Evolutionary conservation across 768 basidiomycete species (phyloP).

Genomic region (Mycena albidolilacea): DNA sequence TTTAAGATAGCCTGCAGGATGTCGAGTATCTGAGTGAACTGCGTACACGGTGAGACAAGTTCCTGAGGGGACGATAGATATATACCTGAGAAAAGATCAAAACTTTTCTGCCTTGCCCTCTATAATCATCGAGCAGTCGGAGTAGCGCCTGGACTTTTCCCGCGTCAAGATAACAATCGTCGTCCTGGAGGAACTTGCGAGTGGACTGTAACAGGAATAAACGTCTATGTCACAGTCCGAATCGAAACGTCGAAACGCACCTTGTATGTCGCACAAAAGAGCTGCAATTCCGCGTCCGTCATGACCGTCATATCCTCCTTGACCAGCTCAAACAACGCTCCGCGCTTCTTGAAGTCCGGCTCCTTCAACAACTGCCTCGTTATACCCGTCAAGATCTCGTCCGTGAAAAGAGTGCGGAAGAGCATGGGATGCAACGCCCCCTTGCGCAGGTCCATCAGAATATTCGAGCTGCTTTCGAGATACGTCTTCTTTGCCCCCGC

Average conservation of each 20-base stretch:
- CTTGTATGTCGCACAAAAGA: conserved; percentile 90
- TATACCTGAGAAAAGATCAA: conserved; percentile 95
- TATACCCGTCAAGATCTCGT: conserved; percentile 80
- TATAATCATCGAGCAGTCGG: conserved; percentile 78
- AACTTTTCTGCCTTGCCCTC: conserved; percentile 80
- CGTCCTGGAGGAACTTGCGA: conserved; percentile 80
- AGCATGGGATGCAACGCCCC: conserved; percentile 97
- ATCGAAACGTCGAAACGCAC: conserved; percentile 57
- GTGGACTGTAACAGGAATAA: conserved; percentile 65
- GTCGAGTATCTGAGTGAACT: conserved; percentile 98
- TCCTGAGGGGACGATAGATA: conserved; percentile 5
- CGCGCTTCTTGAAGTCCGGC: conserved; percentile 90
- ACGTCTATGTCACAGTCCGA: conserved; percentile 2
- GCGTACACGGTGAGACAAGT: background rate
- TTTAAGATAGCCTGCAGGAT: conserved; percentile 90
- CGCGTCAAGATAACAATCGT: conserved; percentile 85
- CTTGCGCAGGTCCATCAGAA: conserved; percentile 97
- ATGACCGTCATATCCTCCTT: conserved; percentile 99
- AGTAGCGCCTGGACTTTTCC: conserved; percentile 89
- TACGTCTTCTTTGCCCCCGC: conserved; percentile 65
- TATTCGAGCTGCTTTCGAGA: conserved; percentile 89
- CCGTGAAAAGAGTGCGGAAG: conserved; percentile 89
- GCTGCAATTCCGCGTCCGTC: conserved; percentile 96
- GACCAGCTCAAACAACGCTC: conserved; percentile 85
- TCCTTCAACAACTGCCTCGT: conserved; percentile 91